Conservation (phyloP, 352 stramenopile species). For the Globisporangium camurandrum region DNA sequence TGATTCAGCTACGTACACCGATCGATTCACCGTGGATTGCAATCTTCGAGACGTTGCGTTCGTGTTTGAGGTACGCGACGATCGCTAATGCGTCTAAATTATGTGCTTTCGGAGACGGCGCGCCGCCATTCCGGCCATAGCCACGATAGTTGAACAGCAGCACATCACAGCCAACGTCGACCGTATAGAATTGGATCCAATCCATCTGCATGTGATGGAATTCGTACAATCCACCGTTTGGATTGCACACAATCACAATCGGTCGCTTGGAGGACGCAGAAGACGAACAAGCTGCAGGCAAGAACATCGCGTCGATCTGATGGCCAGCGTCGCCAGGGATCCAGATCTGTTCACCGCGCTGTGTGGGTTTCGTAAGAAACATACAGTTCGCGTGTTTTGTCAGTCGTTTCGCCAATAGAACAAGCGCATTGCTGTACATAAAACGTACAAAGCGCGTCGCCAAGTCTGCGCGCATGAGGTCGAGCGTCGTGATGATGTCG, state of each 20-base stretch:
- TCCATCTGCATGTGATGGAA: conserved; percentile 87
- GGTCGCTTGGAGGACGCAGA: conserved; percentile 27
- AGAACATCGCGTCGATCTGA: conserved; percentile 75
- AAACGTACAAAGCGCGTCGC: conserved; percentile 60
- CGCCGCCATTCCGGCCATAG: conserved; percentile 66
- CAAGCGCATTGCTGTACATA: no score
- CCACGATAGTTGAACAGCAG: conserved; percentile 85
- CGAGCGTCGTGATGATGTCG: conserved; percentile 64
- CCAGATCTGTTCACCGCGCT: conserved; percentile 80
- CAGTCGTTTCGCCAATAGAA: background rate
- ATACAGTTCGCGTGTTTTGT: background rate
- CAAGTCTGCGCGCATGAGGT: conserved; percentile 80
- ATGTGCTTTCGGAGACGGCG: conserved; percentile 46
- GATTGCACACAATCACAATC: conserved; percentile 76
- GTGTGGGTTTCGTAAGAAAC: background rate
- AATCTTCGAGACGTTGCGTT: conserved; percentile 45
- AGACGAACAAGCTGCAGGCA: conserved; percentile 42
- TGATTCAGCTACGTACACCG: conserved; percentile 37
- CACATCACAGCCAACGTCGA: conserved; percentile 64
- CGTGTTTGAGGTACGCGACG: conserved; percentile 53
- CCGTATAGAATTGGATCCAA: conserved; percentile 88
- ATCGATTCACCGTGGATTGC: conserved; percentile 82
- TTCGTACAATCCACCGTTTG: conserved; percentile 82
- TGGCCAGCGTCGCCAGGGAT: conserved; percentile 52
- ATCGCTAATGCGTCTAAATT: conserved; percentile 71